phyloP scores from a whole-genome alignment of 257 asterid genomes.

The Misopates orontium region DNA sequence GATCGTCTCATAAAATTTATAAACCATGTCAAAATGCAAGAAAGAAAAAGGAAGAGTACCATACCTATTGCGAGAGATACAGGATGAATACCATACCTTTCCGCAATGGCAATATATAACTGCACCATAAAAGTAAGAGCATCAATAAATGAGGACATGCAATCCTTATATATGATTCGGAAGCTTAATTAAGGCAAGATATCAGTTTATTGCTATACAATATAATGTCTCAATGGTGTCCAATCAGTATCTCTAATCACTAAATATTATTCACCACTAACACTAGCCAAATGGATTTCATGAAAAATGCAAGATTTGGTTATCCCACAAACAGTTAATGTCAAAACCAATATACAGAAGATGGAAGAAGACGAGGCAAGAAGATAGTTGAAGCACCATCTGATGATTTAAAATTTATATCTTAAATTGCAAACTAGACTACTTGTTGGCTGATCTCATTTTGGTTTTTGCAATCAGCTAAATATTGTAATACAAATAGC shows the following conservation, averaged over 20 bases:
- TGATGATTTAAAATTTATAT: not conserved
- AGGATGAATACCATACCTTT: slow-evolving; percentile 61
- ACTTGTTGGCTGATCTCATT: not conserved
- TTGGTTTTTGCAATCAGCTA: slow-evolving; percentile 13
- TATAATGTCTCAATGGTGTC: not conserved
- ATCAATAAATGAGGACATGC: slow-evolving; percentile 19
- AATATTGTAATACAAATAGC: slow-evolving; percentile 2
- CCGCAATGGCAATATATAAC: slow-evolving; percentile 61
- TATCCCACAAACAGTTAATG: too few relatives aligned
- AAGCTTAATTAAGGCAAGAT: not conserved
- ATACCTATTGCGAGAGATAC: slow-evolving; percentile 85
- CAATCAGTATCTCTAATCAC: slow-evolving; percentile 20
- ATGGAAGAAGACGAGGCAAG: too few relatives aligned
- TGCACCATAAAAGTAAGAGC: slow-evolving; percentile 38
- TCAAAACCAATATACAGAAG: too few relatives aligned
- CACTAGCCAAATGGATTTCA: not conserved
- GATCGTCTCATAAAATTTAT: not conserved
- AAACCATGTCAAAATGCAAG: not conserved
- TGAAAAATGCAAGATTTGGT: not conserved
- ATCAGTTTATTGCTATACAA: slow-evolving; percentile 9
- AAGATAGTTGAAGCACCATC: too few relatives aligned
- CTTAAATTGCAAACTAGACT: not conserved
- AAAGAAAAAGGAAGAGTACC: slow-evolving; percentile 7
- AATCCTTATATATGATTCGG: slow-evolving; percentile 9
- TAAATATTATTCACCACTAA: not conserved